Evolutionary conservation across 495 filamentous ascomycete genomes (phyloP), one percentile per base, ranked within the genome.

Genomic region (Daldinia childiae): DNA sequence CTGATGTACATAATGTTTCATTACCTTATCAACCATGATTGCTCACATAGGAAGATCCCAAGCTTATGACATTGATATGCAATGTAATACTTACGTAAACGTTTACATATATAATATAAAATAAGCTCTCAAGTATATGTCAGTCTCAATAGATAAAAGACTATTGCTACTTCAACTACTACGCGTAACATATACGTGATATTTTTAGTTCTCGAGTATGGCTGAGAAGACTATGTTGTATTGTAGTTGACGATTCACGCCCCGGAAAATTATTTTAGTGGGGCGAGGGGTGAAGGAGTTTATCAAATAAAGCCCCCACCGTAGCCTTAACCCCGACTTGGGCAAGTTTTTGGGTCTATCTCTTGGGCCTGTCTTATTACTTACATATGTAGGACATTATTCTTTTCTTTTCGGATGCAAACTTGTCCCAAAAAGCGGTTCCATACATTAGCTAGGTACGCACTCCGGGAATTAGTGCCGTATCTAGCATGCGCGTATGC

Each of bases 211-310:
- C 34, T 36, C 34, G 14, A 19, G 27, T 11, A 17, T 6, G 17
- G 29, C 30, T 56, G 41, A 48, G 30, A 45, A 19, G 7, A 24
- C n/a, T 32, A 30, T 5, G 45, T 59, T 14, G 30, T 41, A 62
- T 50, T 50, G 50, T 54, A 30, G 45, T 61, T 39, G 50, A 8
- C 57, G 3, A 58, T 71, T 72, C 24, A 61, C 50, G 45, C 60
- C 19, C 69, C 50, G 69, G 69, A 72, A 56, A 72, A 64, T 72
- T 72, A 50, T 64, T 64, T 68, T 39, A 61, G 69, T 72, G 69
- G 69, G 55, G 48, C 69, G 69, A 68, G 64, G 69, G 69, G 69
- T 51, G 59, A 12, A 66, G 62, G 58, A 66, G 63, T 67, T 58
- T 39, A 54, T 24, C 21, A 38, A 58, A 24, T 43, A 54, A 58